Evolutionary conservation across 139 green algal genomes (phyloP).

Genomic region (Chlamydomonas sp.): DNA sequence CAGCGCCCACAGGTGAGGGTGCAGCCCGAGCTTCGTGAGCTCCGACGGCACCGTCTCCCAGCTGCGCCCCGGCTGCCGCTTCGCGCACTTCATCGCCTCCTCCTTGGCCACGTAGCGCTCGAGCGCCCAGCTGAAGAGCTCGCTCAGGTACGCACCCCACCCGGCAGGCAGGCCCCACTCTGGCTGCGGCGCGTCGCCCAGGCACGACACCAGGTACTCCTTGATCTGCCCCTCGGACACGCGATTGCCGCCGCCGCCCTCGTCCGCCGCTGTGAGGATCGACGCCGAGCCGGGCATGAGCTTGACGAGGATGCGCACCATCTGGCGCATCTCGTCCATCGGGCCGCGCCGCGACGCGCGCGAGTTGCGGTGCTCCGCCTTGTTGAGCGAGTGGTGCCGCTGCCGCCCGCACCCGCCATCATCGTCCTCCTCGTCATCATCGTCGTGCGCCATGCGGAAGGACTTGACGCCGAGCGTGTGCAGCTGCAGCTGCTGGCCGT

Average conservation of each 20-base stretch:
- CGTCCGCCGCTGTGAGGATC: conserved; percentile 29
- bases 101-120: conserved; percentile 43
- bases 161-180: conserved; percentile 65
- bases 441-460: too few species aligned
- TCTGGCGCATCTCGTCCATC: conserved; percentile 88
- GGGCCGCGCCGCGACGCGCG: conserved; percentile 54
- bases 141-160: conserved; percentile 66
- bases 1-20: too few species aligned
- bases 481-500: too few species aligned
- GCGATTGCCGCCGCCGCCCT: conserved; percentile 66
- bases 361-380: conserved; percentile 27
- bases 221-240: conserved; percentile 75
- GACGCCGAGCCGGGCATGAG: conserved; percentile 55
- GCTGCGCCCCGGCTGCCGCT: conserved; percentile 64
- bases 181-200: conserved; percentile 60
- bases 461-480: too few species aligned
- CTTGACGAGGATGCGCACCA: conserved; percentile 76
- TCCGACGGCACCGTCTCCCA: conserved; percentile 68
- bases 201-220: conserved; percentile 56
- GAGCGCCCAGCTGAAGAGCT: conserved; percentile 61
- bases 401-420: neutral
- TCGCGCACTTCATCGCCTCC: conserved; percentile 56
- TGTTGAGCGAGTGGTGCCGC: conserved; percentile 21
- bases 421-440: neutral
- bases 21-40: conserved; percentile 31